Evolutionary conservation across 345 rosid genomes (phyloP).

Genomic region (Turnera subulata): DNA sequence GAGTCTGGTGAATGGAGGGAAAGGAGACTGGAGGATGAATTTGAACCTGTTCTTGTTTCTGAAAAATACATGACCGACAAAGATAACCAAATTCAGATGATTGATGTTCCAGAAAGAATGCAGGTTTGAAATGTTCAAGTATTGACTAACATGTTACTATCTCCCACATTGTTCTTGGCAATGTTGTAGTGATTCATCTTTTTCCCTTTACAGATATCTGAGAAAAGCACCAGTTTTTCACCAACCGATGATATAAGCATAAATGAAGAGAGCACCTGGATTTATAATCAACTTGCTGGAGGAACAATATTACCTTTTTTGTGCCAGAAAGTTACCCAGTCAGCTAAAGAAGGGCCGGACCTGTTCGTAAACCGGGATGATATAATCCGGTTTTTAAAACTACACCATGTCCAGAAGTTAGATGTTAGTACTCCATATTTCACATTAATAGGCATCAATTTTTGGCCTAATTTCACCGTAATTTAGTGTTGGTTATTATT

Average conservation of each 20-base stretch:
- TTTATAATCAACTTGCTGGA: constrained; percentile 50
- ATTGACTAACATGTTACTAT: neutral
- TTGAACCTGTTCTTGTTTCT: constrained; percentile 80
- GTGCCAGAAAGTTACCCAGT: constrained; percentile 21
- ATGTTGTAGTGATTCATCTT: constrained; percentile 9
- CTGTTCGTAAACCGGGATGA: constrained; percentile 60
- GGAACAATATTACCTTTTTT: constrained; percentile 39
- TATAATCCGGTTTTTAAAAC: constrained; percentile 59
- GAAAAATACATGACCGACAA: constrained; percentile 97
- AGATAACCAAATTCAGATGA: constrained; percentile 72
- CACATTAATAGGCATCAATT: neutral
- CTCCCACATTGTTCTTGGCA: constrained; percentile 11
- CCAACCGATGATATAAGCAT: constrained; percentile 68
- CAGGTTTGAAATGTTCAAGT: constrained; percentile 54
- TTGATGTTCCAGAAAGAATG: constrained; percentile 91
- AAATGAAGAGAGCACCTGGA: constrained; percentile 74
- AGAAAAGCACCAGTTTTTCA: constrained; percentile 68
- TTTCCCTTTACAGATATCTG: constrained; percentile 56
- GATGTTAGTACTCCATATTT: constrained; percentile 56
- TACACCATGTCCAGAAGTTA: constrained; percentile 78
- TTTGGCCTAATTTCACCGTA: constrained; percentile 9
- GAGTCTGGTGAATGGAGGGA: constrained; percentile 67
- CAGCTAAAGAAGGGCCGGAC: constrained; percentile 6
- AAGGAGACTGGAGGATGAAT: constrained; percentile 84
- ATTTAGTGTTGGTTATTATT: constrained; percentile 14